Conservation (phyloP, 2,329 filamentous ascomycete genomes). For the Aspergillus sp. region DNA sequence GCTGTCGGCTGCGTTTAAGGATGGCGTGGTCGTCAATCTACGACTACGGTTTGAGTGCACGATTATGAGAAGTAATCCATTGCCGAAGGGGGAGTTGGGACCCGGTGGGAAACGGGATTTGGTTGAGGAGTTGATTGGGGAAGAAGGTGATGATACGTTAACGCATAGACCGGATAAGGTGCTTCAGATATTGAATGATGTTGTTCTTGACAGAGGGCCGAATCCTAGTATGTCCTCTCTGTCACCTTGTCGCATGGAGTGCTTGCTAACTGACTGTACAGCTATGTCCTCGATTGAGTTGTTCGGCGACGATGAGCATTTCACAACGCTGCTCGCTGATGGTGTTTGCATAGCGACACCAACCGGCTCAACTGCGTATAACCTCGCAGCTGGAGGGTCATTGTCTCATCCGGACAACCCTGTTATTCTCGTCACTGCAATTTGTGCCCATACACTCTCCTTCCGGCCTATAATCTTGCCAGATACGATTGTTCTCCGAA, state of each 20-base stretch:
- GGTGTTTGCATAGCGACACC: conserved; percentile 92
- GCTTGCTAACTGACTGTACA: conserved; percentile 37
- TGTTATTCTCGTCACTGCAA: conserved; percentile 90
- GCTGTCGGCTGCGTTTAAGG: conserved; percentile 70
- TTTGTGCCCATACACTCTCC: conserved; percentile 91
- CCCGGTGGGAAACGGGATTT: conserved; percentile 62
- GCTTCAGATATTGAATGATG: conserved; percentile 90
- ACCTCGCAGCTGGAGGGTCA: conserved; percentile 91
- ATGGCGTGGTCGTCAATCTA: conserved; percentile 86
- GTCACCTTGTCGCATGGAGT: neutral
- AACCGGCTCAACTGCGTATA: conserved; percentile 93
- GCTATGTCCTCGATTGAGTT: conserved; percentile 90
- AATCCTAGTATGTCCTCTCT: conserved; percentile 72
- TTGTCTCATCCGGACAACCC: conserved; percentile 96
- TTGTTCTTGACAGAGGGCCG: conserved; percentile 93
- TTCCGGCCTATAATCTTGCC: conserved; percentile 96
- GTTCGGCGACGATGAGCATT: conserved; percentile 93
- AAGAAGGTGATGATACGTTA: conserved; percentile 77
- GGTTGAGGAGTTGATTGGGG: conserved; percentile 85
- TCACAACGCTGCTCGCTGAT: conserved; percentile 90
- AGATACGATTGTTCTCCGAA: conserved; percentile 88
- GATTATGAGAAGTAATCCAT: conserved; percentile 69
- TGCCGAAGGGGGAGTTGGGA: conserved; percentile 29
- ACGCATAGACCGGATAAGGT: conserved; percentile 84
- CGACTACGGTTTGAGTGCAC: conserved; percentile 90